A percentile compares a stretch with the other conserved stretches of the same genome.
phyloP scores from a whole-genome alignment of 1,284 basidiomycete species.

The Pulchroboletus neoregius region DNA sequence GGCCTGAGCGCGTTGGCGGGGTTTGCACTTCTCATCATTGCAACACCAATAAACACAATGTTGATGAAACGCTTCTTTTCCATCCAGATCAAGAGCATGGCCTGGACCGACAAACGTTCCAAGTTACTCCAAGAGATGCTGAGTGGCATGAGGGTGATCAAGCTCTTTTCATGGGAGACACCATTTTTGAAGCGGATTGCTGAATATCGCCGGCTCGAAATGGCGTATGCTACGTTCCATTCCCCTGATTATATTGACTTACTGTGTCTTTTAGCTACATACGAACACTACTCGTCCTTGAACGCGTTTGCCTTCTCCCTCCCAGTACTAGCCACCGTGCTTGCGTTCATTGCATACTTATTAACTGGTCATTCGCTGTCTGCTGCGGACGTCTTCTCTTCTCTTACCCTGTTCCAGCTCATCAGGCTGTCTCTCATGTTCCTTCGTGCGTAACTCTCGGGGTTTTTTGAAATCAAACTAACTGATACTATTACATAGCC shows the following conservation, averaged over 20 bases:
- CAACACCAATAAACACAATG: constrained; percentile 58
- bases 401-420: constrained; percentile 78
- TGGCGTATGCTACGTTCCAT: constrained; percentile 42
- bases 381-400: constrained; percentile 74
- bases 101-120: constrained; percentile 87
- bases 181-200: constrained; percentile 73
- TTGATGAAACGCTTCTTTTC: constrained; percentile 76
- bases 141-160: constrained; percentile 86
- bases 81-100: constrained; percentile 75
- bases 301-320: constrained; percentile 67
- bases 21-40: constrained; percentile 74
- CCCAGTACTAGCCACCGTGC: constrained; percentile 78
- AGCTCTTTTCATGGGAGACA: constrained; percentile 80
- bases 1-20: constrained; percentile 82
- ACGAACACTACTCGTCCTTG: constrained; percentile 70
- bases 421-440: constrained; percentile 75
- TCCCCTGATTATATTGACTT: neutral
- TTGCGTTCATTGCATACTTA: constrained; percentile 84
- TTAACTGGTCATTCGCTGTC: constrained; percentile 64
- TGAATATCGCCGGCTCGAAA: constrained; percentile 71
- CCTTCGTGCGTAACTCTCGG: constrained; percentile 30
- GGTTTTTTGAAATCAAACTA: neutral
- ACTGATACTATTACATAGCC: constrained; percentile 39
- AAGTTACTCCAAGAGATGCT: constrained; percentile 82
- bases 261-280: constrained; percentile 49